Evolutionary conservation across 805 yeast genomes (phyloP), one percentile per base, ranked within the genome.

Genomic region (Brettanomyces anomalus): DNA sequence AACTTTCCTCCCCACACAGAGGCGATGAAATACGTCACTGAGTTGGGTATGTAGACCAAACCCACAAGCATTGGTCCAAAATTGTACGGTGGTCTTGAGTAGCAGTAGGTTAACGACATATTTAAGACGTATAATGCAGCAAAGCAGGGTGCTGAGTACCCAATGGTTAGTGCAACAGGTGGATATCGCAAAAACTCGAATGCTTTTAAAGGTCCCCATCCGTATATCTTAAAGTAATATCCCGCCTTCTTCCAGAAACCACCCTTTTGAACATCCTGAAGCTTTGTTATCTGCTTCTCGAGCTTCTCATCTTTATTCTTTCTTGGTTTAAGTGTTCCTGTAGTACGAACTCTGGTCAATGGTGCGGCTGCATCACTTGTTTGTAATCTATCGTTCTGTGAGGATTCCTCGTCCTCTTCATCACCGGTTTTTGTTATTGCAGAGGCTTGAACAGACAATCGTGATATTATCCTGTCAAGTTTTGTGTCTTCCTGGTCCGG

Each of bases 1-100:
- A 90, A 86, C 47, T 70, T 70, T 3, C 96, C 96, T 32, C 94
- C 94, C 47, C 74, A 67, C n/a, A 87, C 62, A 0, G 90, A 80
- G 0, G 94, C 90, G 38, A 81, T 50, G 32, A 86, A 61, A 55
- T 85, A 86, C 0, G 89, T 76, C 20, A 85, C 74, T 0, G 95
- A 85, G 58, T 86, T 86, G 32, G 96, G 95, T 30, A 86, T 77
- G 63, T 85, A 86, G 43, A 84, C 70, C 21, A 86, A 67, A 30
- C 96, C 96, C 39, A 81, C 72, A 43, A 79, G 68, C 39, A 85
- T 61, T 0, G 84, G 62, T 30, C 67, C 64, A 67, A 82, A 87
- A 53, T 77, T 75, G 60, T 86, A 86, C 3, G 96, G 96, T 0
- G 64, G 60, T 17, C 71, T 54, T 0, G 84, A 65, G 59, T 78